Base-by-base conservation (phyloP, 208 protist genomes). In the Trypanosoma caninum region DNA sequence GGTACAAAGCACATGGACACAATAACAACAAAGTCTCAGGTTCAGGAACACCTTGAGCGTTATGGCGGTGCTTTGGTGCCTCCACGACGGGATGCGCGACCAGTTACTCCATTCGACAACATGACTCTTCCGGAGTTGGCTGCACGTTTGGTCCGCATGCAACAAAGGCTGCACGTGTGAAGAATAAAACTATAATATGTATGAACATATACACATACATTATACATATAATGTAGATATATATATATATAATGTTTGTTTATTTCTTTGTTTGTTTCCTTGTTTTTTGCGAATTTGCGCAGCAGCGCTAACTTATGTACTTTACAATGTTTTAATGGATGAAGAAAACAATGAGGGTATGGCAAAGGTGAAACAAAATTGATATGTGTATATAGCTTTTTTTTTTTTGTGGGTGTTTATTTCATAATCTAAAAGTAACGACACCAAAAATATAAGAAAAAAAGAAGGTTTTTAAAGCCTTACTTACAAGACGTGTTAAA, bases 1-100 rank as follows among this genome's bases (percentile, higher is more conserved):
- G 87, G 87, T 38, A 78, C 77, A 35, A 57, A 50, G 52, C 82
- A 91, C 74, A 74, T 93, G 62, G 65, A 59, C 22, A 71, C 47
- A 20, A 31, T 64, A 23, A 78, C 76, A n/a, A 84, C 69, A 7
- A 83, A 84, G 72, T 41, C 59, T 3, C 74, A 82, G 27, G 82
- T 88, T 33, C 56, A 59, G 46, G 52, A 55, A 47, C 81, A 90
- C 57, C 73, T 94, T 3, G 14, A 27, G 28, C 34, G 13, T 11
- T 82, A 82, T 57, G 68, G 68, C 5, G 76, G 76, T 5, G 31
- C 50, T n/a, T 78, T 85, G 57, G 69, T 74, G 37, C 58, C 69
- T 25, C 74, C 74, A 13, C 46, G 61, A n/a, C 37, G 25, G 27
- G 28, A 11, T 35, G 55, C 20, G 1, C 23, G 20, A 27, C 44